These are phyloP conservation scores for Oropetium thomaeum DNA, from an alignment of 176 grass and related monocot genomes.

Conservation along the genomic window DNA sequence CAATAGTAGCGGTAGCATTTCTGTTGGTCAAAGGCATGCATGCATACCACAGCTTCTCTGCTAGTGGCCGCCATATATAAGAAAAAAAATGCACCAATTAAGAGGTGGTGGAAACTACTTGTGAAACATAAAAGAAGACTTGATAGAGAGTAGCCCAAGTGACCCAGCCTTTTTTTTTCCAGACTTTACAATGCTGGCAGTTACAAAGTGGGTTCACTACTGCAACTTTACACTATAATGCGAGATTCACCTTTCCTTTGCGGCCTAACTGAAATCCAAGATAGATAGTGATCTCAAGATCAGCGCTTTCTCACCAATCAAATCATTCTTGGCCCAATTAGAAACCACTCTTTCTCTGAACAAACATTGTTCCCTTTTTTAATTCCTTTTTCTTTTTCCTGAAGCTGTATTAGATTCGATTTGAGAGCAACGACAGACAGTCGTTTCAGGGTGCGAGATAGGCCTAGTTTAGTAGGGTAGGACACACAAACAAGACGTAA, in stretches of 20 bases:
- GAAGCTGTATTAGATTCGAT: neutral
- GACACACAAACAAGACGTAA: neutral
- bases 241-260: conserved; percentile 8
- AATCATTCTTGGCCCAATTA: conserved; percentile 20
- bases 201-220: neutral
- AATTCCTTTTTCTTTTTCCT: neutral
- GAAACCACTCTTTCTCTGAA: neutral
- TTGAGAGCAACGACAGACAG: neutral
- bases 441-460: too few relatives aligned
- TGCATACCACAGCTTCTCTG: neutral
- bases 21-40: neutral
- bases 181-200: neutral
- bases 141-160: neutral
- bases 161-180: neutral
- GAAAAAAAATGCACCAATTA: neutral
- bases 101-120: neutral
- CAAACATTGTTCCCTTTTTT: neutral
- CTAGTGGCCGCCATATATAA: neutral
- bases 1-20: neutral
- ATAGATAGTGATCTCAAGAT: conserved; percentile 16
- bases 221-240: conserved; percentile 14
- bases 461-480: neutral
- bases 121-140: neutral
- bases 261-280: neutral
- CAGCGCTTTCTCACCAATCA: conserved; percentile 32